Conservation (phyloP, 805 yeast species). For the Candida mattraensis region DNA sequence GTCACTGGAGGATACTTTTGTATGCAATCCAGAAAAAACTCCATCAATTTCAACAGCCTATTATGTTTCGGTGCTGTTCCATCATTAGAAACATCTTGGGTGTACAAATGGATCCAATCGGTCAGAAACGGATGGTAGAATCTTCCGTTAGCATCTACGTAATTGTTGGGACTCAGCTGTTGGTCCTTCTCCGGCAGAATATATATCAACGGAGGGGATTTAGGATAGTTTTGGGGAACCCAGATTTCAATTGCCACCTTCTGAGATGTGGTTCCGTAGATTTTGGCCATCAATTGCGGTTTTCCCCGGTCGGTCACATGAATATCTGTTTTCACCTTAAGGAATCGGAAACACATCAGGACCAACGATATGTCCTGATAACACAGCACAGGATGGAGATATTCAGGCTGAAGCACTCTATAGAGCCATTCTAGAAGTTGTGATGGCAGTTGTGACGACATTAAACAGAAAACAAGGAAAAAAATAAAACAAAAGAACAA, state of each 20-base stretch:
- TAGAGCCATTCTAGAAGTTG: conserved; percentile 56
- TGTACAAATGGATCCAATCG: conserved; percentile 45
- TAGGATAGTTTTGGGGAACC: conserved; percentile 75
- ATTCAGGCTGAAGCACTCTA: conserved; percentile 57
- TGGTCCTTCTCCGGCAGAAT: conserved; percentile 47
- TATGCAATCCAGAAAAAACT: conserved; percentile 20
- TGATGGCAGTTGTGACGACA: conserved; percentile 32
- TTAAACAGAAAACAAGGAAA: too few species aligned
- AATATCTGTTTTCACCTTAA: conserved; percentile 70
- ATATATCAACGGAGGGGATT: conserved; percentile 63
- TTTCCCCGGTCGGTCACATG: conserved; percentile 58
- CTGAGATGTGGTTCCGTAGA: conserved; percentile 58
- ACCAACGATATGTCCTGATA: conserved; percentile 63
- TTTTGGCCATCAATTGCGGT: conserved; percentile 57
- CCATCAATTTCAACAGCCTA: conserved; percentile 27
- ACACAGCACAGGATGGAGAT: conserved; percentile 52
- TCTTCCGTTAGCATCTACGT: conserved; percentile 69
- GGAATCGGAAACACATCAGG: conserved; percentile 48
- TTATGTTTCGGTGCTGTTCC: conserved; percentile 26
- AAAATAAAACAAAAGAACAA: background rate
- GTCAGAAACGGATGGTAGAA: conserved; percentile 68
- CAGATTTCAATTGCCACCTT: conserved; percentile 69
- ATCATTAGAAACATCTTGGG: conserved; percentile 25
- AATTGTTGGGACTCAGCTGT: conserved; percentile 57
- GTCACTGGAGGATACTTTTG: conserved; percentile 17